phyloP scores from a whole-genome alignment of 805 yeast species.

The fission yeast (Schizosaccharomyces pombe) region DNA sequence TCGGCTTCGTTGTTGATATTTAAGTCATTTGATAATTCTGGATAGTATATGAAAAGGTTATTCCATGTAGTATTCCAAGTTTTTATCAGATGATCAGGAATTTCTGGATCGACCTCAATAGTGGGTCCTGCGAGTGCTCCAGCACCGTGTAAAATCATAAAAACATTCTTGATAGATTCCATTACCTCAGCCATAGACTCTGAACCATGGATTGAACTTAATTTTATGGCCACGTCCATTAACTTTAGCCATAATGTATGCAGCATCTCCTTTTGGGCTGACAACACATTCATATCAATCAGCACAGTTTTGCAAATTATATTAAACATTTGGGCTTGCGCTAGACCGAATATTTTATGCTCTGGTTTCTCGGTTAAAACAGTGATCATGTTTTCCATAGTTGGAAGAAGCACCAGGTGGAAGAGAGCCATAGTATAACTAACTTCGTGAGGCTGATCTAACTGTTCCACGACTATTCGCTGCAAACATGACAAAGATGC shows the following conservation, averaged over 20 bases:
- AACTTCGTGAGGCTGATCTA: not conserved
- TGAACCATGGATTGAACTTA: not conserved
- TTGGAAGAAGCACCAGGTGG: not conserved
- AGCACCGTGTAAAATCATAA: not conserved
- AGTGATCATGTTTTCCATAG: not conserved
- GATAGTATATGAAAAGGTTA: not conserved
- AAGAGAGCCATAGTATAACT: not conserved
- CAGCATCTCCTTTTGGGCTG: not conserved
- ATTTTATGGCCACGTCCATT: not conserved
- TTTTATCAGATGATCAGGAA: not conserved
- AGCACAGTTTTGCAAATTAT: not conserved
- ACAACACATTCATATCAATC: not conserved
- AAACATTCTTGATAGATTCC: not conserved
- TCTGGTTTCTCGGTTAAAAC: not conserved
- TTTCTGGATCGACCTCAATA: not conserved
- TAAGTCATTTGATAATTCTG: not conserved
- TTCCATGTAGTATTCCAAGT: slow-evolving; percentile 1
- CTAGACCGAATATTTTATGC: not conserved
- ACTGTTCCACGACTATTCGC: not conserved
- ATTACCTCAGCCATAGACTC: not conserved
- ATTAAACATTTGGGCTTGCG: not conserved
- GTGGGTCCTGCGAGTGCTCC: not conserved
- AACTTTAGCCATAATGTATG: not conserved
- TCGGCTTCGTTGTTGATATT: not conserved
- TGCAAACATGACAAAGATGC: not conserved